A percentile compares a stretch with the other conserved stretches of the same genome.
Conservation (phyloP, 345 rosid genomes). For the Hypericum androsaemum region DNA sequence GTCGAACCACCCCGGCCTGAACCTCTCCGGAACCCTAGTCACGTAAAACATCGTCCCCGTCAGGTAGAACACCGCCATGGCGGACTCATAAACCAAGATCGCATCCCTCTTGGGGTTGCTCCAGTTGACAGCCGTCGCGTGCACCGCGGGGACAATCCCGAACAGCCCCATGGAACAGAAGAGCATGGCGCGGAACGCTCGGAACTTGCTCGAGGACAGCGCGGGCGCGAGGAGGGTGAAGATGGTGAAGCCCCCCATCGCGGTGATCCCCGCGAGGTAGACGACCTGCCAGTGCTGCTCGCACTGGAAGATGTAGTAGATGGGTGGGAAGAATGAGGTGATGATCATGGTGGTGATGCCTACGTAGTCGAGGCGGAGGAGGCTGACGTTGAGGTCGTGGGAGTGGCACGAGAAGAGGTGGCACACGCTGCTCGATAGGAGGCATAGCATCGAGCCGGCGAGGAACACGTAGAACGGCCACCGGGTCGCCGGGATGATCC, state of each 20-base stretch:
- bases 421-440: slow-evolving; percentile 71
- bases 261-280: slow-evolving; percentile 65
- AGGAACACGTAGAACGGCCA: slow-evolving; percentile 85
- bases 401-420: slow-evolving; percentile 89
- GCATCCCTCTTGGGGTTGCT: slow-evolving; percentile 47
- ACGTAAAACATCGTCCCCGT: slow-evolving; percentile 65
- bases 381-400: slow-evolving; percentile 34
- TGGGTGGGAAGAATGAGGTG: slow-evolving; percentile 88
- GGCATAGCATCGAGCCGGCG: slow-evolving; percentile 75
- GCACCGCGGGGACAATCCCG: slow-evolving; percentile 60
- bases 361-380: slow-evolving; percentile 64
- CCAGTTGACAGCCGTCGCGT: slow-evolving; percentile 61
- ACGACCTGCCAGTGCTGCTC: slow-evolving; percentile 62
- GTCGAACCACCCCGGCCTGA: slow-evolving; percentile 82
- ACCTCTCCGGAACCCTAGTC: slow-evolving; percentile 63
- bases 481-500: slow-evolving; percentile 25
- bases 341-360: slow-evolving; percentile 84
- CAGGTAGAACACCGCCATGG: slow-evolving; percentile 72
- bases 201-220: slow-evolving; percentile 44
- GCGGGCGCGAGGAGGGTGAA: slow-evolving; percentile 55
- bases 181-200: slow-evolving; percentile 55
- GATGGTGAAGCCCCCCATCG: slow-evolving; percentile 68
- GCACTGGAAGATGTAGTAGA: slow-evolving; percentile 77
- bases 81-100: slow-evolving; percentile 50
- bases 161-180: slow-evolving; percentile 77